Evolutionary conservation across 2,329 filamentous ascomycete species (phyloP), one percentile per base, ranked within the genome.

Genomic region (Fusarium torreyae): DNA sequence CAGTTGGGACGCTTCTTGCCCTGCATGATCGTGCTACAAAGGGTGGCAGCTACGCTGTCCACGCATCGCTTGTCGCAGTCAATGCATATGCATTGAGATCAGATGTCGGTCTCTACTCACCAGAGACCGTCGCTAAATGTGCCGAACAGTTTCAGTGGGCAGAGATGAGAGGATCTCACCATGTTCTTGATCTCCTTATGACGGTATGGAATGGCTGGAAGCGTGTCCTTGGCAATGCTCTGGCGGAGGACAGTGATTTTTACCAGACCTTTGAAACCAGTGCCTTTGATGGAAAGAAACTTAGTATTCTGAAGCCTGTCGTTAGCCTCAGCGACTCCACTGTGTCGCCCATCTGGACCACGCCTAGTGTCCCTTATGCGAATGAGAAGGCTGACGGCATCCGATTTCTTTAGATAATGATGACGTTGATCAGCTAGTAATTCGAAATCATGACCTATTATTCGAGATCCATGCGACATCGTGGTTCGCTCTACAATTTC

Each of bases 1-100:
- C 77, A 7, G 67, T 81, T 0, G 76, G 74, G 6, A 64, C 75
- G 1, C 71, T 80, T 64, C 58, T 79, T n/a, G 78, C 74, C 1
- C 63, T 81, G 5, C 71, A 75, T 24, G 76, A 78, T 43, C 70
- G 79, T 1, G 77, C 79, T 0, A 53, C 39, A 3, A 65, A 76
- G 14, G 62, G 62, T 3, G 62, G 62, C 28, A 65, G 52, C 60
- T 65, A 65, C 6, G 52, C 62, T 0, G 62, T 65, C 2, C 62
- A 65, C 5, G 52, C 60, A 17, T 65, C 62, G 0, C 45, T 65
- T 0, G 52, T 65, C 3, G 62, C 62, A 2, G 60, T 52, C 17
- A 65, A 65, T 18, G 15, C 45, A 2, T 65, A 40, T n/a, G 60
- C 62, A 2, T 40, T 65, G 7, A 61, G 52, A 3, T 3, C 60